A percentile compares a stretch with the other conserved stretches of the same genome.
These are phyloP conservation scores for Nitzschia palea DNA, from an alignment of 108 stramenopile genomes.

Conservation along the genomic window DNA sequence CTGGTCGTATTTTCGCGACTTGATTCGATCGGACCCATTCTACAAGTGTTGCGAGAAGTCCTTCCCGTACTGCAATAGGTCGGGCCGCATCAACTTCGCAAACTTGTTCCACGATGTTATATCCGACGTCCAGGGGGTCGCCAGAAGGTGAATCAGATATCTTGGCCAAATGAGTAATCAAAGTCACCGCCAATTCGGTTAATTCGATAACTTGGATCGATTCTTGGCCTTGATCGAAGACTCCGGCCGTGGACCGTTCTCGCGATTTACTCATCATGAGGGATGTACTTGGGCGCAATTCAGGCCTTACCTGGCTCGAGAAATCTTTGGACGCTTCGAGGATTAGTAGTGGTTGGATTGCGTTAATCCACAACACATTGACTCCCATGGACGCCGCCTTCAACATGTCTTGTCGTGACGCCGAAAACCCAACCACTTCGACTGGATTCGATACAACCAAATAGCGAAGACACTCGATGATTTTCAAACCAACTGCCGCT, in stretches of 20 bases:
- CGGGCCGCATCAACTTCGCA: constrained; percentile 53
- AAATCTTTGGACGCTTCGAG: constrained; percentile 13
- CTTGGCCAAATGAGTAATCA: constrained; percentile 47
- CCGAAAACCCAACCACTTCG: constrained; percentile 17
- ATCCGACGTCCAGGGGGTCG: constrained; percentile 14
- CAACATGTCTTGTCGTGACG: constrained; percentile 48
- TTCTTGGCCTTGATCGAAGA: constrained; percentile 44
- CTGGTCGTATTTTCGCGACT: constrained; percentile 36
- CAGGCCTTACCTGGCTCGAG: constrained; percentile 3
- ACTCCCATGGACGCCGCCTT: constrained; percentile 42
- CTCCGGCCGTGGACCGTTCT: constrained; percentile 12
- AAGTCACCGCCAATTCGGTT: constrained; percentile 49
- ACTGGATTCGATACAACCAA: constrained; percentile 31
- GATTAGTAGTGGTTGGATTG: constrained; percentile 36
- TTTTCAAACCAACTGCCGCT: constrained; percentile 31
- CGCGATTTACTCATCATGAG: constrained; percentile 11
- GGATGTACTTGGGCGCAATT: constrained; percentile 12
- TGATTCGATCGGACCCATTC: constrained; percentile 55
- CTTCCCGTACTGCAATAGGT: constrained; percentile 63
- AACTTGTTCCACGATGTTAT: constrained; percentile 54
- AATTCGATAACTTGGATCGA: constrained; percentile 47
- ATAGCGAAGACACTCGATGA: constrained; percentile 58
- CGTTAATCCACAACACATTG: constrained; percentile 51
- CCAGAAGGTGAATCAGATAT: constrained; percentile 7
- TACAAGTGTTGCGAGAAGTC: constrained; percentile 49